phyloP scores from a whole-genome alignment of 768 basidiomycete species.

The Collybia mongolica region DNA sequence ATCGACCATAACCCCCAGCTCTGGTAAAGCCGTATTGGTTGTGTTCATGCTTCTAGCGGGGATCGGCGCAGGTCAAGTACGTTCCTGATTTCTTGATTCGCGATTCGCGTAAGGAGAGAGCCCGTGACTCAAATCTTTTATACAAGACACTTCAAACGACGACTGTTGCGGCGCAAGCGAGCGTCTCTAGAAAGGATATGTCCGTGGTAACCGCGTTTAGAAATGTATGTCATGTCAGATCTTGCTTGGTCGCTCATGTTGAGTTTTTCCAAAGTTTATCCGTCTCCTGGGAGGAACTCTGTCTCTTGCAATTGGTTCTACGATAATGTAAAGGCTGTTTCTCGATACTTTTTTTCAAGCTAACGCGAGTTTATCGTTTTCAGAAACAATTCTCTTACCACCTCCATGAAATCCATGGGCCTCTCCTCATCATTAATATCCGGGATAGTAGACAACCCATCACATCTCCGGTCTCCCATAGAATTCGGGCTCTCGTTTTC shows the following conservation, averaged over 20 bases:
- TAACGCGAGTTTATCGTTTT: conserved; percentile 7
- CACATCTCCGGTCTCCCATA: conserved; percentile 26
- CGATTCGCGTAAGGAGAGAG: too few relatives aligned
- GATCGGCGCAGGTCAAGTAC: conserved; percentile 56
- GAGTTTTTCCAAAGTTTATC: conserved; percentile 45
- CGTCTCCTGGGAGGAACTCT: conserved; percentile 73
- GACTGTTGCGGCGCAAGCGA: conserved; percentile 68
- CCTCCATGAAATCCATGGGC: conserved; percentile 34
- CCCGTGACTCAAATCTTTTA: too few relatives aligned
- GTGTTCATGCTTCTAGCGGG: conserved; percentile 62
- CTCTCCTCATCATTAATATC: conserved; percentile 37
- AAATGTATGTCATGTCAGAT: conserved; percentile 37
- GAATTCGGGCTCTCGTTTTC: conserved; percentile 33
- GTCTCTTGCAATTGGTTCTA: conserved; percentile 58
- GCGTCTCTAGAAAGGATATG: conserved; percentile 71
- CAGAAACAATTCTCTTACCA: conserved; percentile 49
- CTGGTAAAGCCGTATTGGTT: conserved; percentile 49
- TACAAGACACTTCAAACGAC: too few relatives aligned
- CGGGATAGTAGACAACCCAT: conserved; percentile 50
- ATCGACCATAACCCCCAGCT: conserved; percentile 55
- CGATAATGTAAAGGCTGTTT: conserved; percentile 43
- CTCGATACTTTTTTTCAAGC: background rate
- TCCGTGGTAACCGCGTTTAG: conserved; percentile 71
- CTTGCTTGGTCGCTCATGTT: background rate
- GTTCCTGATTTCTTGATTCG: background rate